phyloP scores from a whole-genome alignment of 208 protist genomes.

The Crithidia acanthocephali region DNA sequence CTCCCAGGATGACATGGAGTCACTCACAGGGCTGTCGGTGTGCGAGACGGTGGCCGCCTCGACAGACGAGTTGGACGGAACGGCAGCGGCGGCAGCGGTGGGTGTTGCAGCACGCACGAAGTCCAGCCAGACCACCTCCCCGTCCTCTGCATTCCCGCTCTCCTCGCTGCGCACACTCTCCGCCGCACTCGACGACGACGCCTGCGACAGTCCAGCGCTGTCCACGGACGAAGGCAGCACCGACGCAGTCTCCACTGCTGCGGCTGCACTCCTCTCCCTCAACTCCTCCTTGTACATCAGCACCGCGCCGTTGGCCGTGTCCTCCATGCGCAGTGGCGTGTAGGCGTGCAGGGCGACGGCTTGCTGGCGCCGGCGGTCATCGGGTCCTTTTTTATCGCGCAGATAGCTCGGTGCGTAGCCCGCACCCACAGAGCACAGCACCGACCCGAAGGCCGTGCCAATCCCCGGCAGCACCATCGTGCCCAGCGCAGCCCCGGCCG shows the following conservation, averaged over 20 bases:
- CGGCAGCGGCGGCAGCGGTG: background rate
- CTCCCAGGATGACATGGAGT: background rate
- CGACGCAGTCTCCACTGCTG: no score
- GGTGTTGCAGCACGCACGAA: constrained; percentile 16
- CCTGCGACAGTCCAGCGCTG: background rate
- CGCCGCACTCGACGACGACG: background rate
- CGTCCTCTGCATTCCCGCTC: background rate
- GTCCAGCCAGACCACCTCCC: constrained; percentile 27
- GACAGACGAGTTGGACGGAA: no score
- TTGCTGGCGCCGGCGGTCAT: constrained; percentile 35
- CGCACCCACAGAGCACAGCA: constrained; percentile 40
- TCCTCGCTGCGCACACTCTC: background rate
- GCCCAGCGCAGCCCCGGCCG: constrained; percentile 57
- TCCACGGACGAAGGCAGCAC: background rate
- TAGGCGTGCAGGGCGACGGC: constrained; percentile 3
- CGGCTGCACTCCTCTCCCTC: background rate
- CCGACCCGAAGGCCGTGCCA: constrained; percentile 65
- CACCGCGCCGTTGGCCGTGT: constrained; percentile 10
- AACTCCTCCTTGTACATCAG: constrained; percentile 32
- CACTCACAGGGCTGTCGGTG: background rate
- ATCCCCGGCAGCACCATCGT: constrained; percentile 62
- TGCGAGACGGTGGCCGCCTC: background rate
- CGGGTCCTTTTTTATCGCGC: constrained; percentile 44
- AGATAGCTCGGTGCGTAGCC: constrained; percentile 47
- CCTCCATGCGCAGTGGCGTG: constrained; percentile 30